A percentile compares a stretch with the other conserved stretches of the same genome.
These are phyloP conservation scores for Lobosporangium transversale DNA, from an alignment of 192 early-diverging fungal species.

Conservation along the genomic window DNA sequence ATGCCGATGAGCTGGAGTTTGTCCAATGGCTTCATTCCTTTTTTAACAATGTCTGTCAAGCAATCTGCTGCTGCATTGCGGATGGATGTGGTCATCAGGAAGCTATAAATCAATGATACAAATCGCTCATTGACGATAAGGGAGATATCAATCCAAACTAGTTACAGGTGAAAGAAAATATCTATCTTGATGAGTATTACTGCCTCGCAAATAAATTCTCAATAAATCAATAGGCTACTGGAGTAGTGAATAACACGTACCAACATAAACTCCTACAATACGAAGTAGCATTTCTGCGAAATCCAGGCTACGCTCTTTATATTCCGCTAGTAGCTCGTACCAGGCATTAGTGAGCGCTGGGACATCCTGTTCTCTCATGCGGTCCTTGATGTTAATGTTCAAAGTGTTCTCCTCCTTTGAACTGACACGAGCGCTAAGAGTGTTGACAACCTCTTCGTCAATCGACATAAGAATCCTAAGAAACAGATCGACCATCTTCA, in stretches of 20 bases:
- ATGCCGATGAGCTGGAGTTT: conserved; percentile 86
- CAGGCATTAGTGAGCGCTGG: conserved; percentile 75
- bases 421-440: conserved; percentile 68
- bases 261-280: conserved; percentile 87
- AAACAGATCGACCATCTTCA: conserved; percentile 75
- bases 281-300: conserved; percentile 75
- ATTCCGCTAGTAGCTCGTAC: conserved; percentile 77
- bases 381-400: conserved; percentile 90
- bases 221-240: neutral
- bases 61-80: conserved; percentile 83
- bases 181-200: too few species aligned
- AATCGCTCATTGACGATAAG: conserved; percentile 87
- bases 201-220: too few species aligned
- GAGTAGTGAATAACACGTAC: conserved; percentile 16
- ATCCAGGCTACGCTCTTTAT: conserved; percentile 63
- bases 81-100: conserved; percentile 69
- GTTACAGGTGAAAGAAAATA: too few species aligned
- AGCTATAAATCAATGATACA: conserved; percentile 77
- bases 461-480: conserved; percentile 81
- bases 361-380: conserved; percentile 86
- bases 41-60: conserved; percentile 85
- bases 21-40: conserved; percentile 92
- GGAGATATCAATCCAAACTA: conserved; percentile 93
- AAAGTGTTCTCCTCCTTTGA: conserved; percentile 70
- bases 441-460: conserved; percentile 89